Evolutionary conservation across 1,139 yeast species (phyloP), one percentile per base, ranked within the genome.

Genomic region (Tardiomyces blankii): DNA sequence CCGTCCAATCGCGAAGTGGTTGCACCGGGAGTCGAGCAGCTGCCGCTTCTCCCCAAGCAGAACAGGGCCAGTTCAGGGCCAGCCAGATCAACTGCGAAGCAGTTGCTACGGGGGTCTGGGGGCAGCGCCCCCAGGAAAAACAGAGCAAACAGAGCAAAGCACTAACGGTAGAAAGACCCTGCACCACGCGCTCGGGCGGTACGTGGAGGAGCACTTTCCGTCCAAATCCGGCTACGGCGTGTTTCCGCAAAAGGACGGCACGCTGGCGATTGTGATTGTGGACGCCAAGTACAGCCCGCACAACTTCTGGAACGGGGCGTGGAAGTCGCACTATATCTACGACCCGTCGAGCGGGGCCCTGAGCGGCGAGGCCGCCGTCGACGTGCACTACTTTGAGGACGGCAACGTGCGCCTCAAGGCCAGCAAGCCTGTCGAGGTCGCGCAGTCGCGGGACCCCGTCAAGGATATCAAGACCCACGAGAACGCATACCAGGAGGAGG

Each of bases 341-440:
- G 42, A 56, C 12, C 25, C 25, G 25, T 49, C 61, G 1, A 62
- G 65, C 2, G 63, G 66, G 0, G 47, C 60, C 8, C 54, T 83
- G 13, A 55, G 56, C 1, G 96, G 95, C 5, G 59, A 62, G 13
- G 70, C 87, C 32, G 65, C 66, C 38, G 74, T 88, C 39, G 91
- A 85, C 53, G 83, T 89, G 41, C 98, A 91, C 64, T 91, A 89
- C 65, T 91, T 77, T 61, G 98, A 91, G 66, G 97, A 91, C 56
- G 98, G 98, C 28, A 91, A 91, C 58, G 97, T 91, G 18, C 73
- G 93, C 44, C 74, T 91, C 56, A 79, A 77, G 53, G 76, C 82
- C 25, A 63, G 65, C 9, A 75, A 78, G 46, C 60, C 61, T n/a
- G 57, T 74, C 1, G 60, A 60, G 33, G 46, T 46, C 12, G 50